phyloP scores from a whole-genome alignment of 2,329 filamentous ascomycete species.

The Cladosporium sphaerospermum region DNA sequence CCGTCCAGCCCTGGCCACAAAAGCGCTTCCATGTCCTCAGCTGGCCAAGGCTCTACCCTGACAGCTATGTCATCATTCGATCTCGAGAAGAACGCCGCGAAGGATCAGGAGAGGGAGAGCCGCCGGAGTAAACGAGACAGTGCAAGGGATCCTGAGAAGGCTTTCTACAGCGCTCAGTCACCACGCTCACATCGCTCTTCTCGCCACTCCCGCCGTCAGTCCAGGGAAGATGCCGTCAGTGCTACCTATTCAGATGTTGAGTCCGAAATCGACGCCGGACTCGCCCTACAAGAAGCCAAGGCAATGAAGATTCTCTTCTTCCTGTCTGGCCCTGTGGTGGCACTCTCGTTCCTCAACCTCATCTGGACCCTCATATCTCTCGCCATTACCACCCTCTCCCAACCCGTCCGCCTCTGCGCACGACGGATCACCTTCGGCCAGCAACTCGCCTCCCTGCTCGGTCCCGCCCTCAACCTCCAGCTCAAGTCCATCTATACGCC shows the following conservation, averaged over 20 bases:
- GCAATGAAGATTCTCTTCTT: slow-evolving; percentile 45
- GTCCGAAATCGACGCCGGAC: slow-evolving; percentile 33
- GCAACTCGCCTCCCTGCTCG: slow-evolving; percentile 48
- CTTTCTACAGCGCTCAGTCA: slow-evolving; percentile 15
- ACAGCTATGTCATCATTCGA: slow-evolving; percentile 26
- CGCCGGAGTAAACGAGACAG: slow-evolving; percentile 13
- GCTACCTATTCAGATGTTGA: slow-evolving; percentile 22
- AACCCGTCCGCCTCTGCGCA: slow-evolving; percentile 51
- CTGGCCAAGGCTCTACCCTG: slow-evolving; percentile 15
- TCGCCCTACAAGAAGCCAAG: slow-evolving; percentile 37
- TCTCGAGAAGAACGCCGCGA: slow-evolving; percentile 24
- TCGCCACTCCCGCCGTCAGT: slow-evolving; percentile 9
- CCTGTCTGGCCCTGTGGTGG: slow-evolving; percentile 47
- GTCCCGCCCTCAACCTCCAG: slow-evolving; percentile 48
- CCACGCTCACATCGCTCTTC: slow-evolving; percentile 5
- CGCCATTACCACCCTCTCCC: slow-evolving; percentile 45
- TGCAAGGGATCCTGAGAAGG: slow-evolving; percentile 23
- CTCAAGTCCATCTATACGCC: slow-evolving; percentile 43
- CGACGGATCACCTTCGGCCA: slow-evolving; percentile 41
- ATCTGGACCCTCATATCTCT: slow-evolving; percentile 50
- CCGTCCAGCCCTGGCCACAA: slow-evolving; percentile 12
- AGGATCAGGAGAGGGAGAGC: slow-evolving; percentile 12
- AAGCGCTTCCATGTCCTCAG: slow-evolving; percentile 27
- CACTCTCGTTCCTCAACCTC: slow-evolving; percentile 49
- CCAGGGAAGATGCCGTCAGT: slow-evolving; percentile 13